Evolutionary conservation across 768 basidiomycete species (phyloP).

Genomic region (Rhodotorula paludigena): DNA sequence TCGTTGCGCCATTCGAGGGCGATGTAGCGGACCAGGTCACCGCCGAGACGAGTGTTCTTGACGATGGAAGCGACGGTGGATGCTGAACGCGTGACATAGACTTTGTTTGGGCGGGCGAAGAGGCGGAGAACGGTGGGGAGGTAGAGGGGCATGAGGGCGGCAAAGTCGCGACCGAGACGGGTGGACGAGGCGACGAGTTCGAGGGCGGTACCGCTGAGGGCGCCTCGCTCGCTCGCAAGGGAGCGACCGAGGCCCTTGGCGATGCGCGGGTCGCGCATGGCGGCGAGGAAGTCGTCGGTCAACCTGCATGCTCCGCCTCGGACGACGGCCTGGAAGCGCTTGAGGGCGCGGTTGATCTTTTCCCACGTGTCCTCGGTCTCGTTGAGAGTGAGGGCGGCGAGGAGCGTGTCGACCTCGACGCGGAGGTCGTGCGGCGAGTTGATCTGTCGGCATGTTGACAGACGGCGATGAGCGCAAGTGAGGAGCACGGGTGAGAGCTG

Average conservation of each 20-base stretch:
- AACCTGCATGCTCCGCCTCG: constrained; percentile 45
- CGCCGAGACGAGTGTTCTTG: constrained; percentile 46
- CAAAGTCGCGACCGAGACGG: constrained; percentile 45
- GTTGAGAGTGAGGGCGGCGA: constrained; percentile 42
- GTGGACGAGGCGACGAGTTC: constrained; percentile 49
- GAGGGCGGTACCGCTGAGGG: constrained; percentile 40
- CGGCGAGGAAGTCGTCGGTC: constrained; percentile 32
- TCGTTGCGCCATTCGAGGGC: constrained; percentile 44
- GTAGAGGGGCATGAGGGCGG: constrained; percentile 48
- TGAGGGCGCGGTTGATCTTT: constrained; percentile 49
- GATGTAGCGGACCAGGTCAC: constrained; percentile 42
- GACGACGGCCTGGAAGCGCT: constrained; percentile 47
- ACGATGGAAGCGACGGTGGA: constrained; percentile 47
- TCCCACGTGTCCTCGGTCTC: constrained; percentile 51
- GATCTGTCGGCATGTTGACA: constrained; percentile 43
- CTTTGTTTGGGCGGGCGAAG: constrained; percentile 50
- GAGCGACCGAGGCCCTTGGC: constrained; percentile 32
- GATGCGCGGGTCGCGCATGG: constrained; percentile 33
- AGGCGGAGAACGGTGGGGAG: constrained; percentile 47
- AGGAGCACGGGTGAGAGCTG: neutral
- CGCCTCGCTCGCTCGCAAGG: constrained; percentile 41
- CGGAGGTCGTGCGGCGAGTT: constrained; percentile 44
- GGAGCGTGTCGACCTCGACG: constrained; percentile 45
- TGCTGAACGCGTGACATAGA: constrained; percentile 48
- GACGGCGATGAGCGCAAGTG: neutral